Percentiles rank a stretch among this genome's conserved stretches.
Evolutionary conservation across 2,329 filamentous ascomycete species (phyloP).

Genomic region (Claviceps sp.): DNA sequence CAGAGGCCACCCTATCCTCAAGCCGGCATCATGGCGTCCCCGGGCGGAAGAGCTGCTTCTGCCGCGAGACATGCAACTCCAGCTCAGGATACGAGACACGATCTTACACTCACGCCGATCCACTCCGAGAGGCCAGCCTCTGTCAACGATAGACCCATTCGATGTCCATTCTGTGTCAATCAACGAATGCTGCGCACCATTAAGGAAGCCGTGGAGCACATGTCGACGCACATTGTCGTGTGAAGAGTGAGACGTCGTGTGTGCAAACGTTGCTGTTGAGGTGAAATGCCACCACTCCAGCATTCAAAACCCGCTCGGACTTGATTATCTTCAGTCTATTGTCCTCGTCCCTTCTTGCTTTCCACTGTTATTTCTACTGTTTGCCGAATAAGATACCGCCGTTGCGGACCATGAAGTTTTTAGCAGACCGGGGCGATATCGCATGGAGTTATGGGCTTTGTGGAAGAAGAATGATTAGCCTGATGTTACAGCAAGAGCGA

Average conservation of each 20-base stretch:
- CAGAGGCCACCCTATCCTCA: constrained; percentile 24
- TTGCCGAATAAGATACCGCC: neutral
- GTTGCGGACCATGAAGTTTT: neutral
- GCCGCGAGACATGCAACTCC: constrained; percentile 22
- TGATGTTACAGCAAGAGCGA: neutral
- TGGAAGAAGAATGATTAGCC: neutral
- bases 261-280: neutral
- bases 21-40: constrained; percentile 20
- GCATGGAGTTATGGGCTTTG: neutral
- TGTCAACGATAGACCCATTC: constrained; percentile 33
- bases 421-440: neutral
- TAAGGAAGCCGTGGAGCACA: constrained; percentile 48
- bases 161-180: constrained; percentile 49
- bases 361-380: too few species aligned
- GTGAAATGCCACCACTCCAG: neutral
- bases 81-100: constrained; percentile 21
- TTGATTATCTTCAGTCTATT: too few species aligned
- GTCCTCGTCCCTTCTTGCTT: too few species aligned
- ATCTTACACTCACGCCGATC: constrained; percentile 42
- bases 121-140: constrained; percentile 34
- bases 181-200: constrained; percentile 46
- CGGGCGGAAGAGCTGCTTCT: constrained; percentile 15
- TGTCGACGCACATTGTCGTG: constrained; percentile 48
- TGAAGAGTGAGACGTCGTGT: constrained; percentile 11
- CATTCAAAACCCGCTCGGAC: neutral